Conservation (phyloP, 148 eudicot genomes). For the Amaranthus cruentus region DNA sequence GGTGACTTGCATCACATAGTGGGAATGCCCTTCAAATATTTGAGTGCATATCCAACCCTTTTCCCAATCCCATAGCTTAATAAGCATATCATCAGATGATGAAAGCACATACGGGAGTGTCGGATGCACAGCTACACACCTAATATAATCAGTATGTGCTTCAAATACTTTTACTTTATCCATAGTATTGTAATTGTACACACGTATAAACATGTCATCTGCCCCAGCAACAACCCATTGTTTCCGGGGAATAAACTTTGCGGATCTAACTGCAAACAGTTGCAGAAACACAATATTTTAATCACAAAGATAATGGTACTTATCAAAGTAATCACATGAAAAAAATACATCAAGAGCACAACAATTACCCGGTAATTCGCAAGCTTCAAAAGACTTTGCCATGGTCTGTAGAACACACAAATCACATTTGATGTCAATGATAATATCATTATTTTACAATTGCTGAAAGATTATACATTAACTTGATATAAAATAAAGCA, state of each 20-base stretch:
- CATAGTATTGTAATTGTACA: slow-evolving; percentile 87
- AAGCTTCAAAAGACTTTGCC: slow-evolving; percentile 60
- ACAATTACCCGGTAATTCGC: slow-evolving; percentile 44
- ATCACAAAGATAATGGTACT: neutral
- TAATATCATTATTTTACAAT: neutral
- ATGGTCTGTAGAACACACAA: slow-evolving; percentile 33
- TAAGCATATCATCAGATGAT: slow-evolving; percentile 97
- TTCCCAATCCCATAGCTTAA: slow-evolving; percentile 99
- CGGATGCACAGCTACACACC: slow-evolving; percentile 95
- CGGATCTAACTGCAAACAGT: slow-evolving; percentile 65
- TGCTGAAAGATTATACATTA: neutral
- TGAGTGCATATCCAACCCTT: slow-evolving; percentile 89
- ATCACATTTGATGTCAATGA: slow-evolving; percentile 11
- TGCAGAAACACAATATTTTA: neutral
- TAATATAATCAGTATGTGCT: slow-evolving; percentile 89
- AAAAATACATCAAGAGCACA: neutral
- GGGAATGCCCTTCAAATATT: slow-evolving; percentile 90
- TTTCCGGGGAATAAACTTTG: slow-evolving; percentile 81
- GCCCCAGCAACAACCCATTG: slow-evolving; percentile 98
- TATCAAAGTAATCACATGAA: neutral
- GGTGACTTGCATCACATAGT: slow-evolving; percentile 94
- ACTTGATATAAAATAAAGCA: neutral
- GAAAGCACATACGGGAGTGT: slow-evolving; percentile 90
- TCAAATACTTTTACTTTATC: slow-evolving; percentile 84
- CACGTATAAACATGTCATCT: slow-evolving; percentile 87